Evolutionary conservation across 305 asterid genomes (phyloP).

Genomic region (Fraxinus angustifolia): DNA sequence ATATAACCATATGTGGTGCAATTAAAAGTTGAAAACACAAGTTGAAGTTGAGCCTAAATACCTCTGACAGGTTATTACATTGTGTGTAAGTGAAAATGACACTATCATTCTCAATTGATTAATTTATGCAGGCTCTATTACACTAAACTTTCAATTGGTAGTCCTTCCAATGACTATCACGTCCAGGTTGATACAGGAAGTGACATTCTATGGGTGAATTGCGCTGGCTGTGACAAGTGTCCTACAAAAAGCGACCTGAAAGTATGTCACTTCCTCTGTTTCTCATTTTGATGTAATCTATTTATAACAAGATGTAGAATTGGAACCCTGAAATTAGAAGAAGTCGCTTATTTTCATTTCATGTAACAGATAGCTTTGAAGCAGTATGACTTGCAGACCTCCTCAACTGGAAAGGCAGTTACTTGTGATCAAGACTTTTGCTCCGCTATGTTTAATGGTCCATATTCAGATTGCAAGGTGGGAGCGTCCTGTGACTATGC

Average conservation of each 20-base stretch:
- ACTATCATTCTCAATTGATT: not conserved
- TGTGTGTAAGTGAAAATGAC: not conserved
- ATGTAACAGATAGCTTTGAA: constrained; percentile 60
- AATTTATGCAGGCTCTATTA: constrained; percentile 70
- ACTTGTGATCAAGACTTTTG: constrained; percentile 80
- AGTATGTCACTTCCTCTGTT: constrained; percentile 37
- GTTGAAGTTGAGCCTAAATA: not conserved
- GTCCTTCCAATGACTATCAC: constrained; percentile 77
- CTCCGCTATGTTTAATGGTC: constrained; percentile 41
- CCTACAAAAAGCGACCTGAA: constrained; percentile 75
- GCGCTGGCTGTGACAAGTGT: constrained; percentile 70
- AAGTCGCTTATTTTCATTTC: constrained; percentile 9
- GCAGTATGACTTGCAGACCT: constrained; percentile 61
- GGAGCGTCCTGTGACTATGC: constrained; percentile 69
- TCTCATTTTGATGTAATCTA: not conserved
- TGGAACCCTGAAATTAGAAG: constrained; percentile 12
- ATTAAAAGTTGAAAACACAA: not conserved
- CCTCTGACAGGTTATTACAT: not conserved
- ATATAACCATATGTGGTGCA: not conserved
- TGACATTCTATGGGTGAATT: constrained; percentile 92
- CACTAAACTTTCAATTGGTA: constrained; percentile 77
- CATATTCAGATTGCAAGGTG: constrained; percentile 54
- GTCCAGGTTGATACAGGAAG: constrained; percentile 98
- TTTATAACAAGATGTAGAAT: constrained; percentile 3
- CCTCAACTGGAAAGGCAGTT: constrained; percentile 58